Conservation (phyloP, 164 flowering plant genomes). For the Cinnamomum chago region DNA sequence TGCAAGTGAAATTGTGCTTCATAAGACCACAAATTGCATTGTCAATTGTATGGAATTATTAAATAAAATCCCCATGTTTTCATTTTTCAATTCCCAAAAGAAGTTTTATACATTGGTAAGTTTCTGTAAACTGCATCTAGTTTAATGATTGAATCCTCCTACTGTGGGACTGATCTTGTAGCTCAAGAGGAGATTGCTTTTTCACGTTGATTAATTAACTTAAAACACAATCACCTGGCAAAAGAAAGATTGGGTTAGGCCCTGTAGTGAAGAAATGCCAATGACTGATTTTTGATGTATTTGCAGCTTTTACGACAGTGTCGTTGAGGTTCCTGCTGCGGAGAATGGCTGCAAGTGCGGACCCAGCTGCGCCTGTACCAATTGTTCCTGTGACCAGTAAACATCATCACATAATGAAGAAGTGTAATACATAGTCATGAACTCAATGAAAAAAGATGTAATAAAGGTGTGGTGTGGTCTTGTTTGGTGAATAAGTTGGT, state of each 20-base stretch:
- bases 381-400: constrained; percentile 49
- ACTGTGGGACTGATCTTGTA: no score
- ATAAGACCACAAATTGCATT: no score
- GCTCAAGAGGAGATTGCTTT: no score
- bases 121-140: no score
- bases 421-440: neutral
- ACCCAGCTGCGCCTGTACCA: constrained; percentile 40
- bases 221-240: neutral
- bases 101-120: no score
- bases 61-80: no score
- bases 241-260: neutral
- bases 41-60: no score
- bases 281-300: neutral
- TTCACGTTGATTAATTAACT: no score
- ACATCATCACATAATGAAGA: neutral
- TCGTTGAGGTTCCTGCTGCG: constrained; percentile 26
- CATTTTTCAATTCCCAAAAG: no score
- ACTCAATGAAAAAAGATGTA: neutral
- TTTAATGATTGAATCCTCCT: no score
- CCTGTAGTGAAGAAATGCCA: neutral
- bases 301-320: constrained; percentile 36
- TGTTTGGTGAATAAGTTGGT: constrained; percentile 13
- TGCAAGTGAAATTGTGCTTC: no score
- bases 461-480: constrained; percentile 6
- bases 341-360: constrained; percentile 79